Conservation (phyloP, 495 filamentous ascomycete genomes). For the Apiosordaria backusii region DNA sequence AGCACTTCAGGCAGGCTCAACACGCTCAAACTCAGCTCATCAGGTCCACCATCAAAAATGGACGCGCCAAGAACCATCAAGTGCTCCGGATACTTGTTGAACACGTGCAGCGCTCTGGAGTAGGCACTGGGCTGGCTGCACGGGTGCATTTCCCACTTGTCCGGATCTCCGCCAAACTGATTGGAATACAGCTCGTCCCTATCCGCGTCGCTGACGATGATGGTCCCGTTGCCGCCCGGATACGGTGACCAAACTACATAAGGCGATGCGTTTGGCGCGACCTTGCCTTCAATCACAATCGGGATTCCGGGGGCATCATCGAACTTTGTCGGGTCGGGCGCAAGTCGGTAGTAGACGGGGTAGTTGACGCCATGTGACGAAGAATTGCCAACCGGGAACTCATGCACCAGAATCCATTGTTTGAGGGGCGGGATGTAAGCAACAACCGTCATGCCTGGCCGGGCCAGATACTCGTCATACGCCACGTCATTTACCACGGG, state of each 20-base stretch:
- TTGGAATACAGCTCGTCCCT: constrained; percentile 57
- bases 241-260: constrained; percentile 53
- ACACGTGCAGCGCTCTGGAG: constrained; percentile 47
- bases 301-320: constrained; percentile 39
- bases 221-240: constrained; percentile 54
- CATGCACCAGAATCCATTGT: constrained; percentile 30
- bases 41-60: constrained; percentile 13
- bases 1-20: constrained; percentile 7
- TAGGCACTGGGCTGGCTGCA: constrained; percentile 47
- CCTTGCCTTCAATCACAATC: constrained; percentile 44
- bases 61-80: constrained; percentile 39
- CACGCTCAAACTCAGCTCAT: constrained; percentile 11
- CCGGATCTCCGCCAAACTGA: constrained; percentile 48
- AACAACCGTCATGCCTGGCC: constrained; percentile 65
- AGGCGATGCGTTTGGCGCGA: constrained; percentile 52
- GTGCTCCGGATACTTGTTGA: constrained; percentile 34
- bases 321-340: constrained; percentile 53
- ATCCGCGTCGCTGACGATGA: constrained; percentile 54
- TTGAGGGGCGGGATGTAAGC: constrained; percentile 27
- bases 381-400: constrained; percentile 30
- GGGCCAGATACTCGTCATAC: constrained; percentile 56
- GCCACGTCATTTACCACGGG: constrained; percentile 58
- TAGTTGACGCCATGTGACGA: constrained; percentile 28
- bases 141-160: constrained; percentile 51
- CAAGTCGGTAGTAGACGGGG: constrained; percentile 55